Conservation (phyloP, 2,329 filamentous ascomycete species). For the Furcasterigmium furcatum region DNA sequence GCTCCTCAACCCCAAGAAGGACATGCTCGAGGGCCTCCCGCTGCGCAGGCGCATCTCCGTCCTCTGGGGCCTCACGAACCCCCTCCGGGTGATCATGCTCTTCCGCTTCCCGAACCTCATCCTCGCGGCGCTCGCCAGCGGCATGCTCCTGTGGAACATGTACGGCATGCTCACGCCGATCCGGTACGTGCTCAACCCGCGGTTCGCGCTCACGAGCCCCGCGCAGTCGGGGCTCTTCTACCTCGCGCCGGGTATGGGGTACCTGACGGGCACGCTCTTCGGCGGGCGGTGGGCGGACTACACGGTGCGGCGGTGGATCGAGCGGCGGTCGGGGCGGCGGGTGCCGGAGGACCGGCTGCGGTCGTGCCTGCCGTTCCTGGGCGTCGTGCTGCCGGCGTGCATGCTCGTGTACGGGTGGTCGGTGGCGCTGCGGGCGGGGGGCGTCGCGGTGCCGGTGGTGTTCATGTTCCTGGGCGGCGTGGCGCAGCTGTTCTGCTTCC, state of each 20-base stretch:
- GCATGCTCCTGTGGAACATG: slow-evolving; percentile 72
- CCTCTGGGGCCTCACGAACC: slow-evolving; percentile 63
- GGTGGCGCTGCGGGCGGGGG: slow-evolving; percentile 32
- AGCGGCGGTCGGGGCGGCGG: slow-evolving; percentile 52
- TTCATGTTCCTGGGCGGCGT: slow-evolving; percentile 69
- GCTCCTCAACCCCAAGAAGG: slow-evolving; percentile 59
- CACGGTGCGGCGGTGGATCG: slow-evolving; percentile 62
- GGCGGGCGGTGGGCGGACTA: slow-evolving; percentile 71
- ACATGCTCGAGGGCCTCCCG: slow-evolving; percentile 56
- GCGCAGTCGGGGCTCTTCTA: slow-evolving; percentile 71
- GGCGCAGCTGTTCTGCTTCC: slow-evolving; percentile 67
- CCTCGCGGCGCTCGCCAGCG: slow-evolving; percentile 52
- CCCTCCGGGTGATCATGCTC: slow-evolving; percentile 58
- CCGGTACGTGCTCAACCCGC: slow-evolving; percentile 70
- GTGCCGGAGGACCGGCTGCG: slow-evolving; percentile 68
- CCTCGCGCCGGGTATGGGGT: slow-evolving; percentile 69
- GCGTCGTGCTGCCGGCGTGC: slow-evolving; percentile 55
- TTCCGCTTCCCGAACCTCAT: slow-evolving; percentile 69
- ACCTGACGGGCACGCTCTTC: slow-evolving; percentile 65
- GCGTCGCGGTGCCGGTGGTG: slow-evolving; percentile 53
- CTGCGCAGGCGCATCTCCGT: slow-evolving; percentile 44
- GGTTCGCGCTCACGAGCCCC: slow-evolving; percentile 64
- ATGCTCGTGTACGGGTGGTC: slow-evolving; percentile 68
- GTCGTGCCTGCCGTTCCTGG: slow-evolving; percentile 54
- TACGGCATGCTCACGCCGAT: slow-evolving; percentile 60